A percentile compares a stretch with the other conserved stretches of the same genome.
These are phyloP conservation scores for Taphrina sp. DNA, from an alignment of 1,139 yeast species.

Conservation along the genomic window DNA sequence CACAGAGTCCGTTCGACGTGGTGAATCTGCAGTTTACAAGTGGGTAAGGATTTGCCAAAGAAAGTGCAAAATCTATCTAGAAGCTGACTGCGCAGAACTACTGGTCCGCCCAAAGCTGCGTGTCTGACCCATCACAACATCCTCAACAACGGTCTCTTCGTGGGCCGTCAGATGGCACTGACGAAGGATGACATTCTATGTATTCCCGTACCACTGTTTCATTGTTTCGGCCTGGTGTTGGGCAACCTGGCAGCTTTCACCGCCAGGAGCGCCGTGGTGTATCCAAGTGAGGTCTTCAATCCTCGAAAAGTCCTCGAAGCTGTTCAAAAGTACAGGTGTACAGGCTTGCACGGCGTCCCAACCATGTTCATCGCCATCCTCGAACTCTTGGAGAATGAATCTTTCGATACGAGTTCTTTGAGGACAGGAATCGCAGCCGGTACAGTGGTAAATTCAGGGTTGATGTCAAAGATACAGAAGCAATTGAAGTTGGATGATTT, in stretches of 20 bases:
- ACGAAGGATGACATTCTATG: slow-evolving; percentile 42
- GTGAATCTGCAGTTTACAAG: slow-evolving; percentile 57
- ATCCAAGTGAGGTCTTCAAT: slow-evolving; percentile 43
- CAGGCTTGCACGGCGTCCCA: slow-evolving; percentile 44
- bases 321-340: slow-evolving; percentile 41
- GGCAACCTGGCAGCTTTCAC: slow-evolving; percentile 42
- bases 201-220: slow-evolving; percentile 46
- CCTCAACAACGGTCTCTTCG: slow-evolving; percentile 43
- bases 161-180: slow-evolving; percentile 42
- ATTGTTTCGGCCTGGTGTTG: slow-evolving; percentile 45
- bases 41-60: slow-evolving; percentile 40
- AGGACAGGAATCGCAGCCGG: slow-evolving; percentile 26
- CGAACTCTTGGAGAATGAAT: slow-evolving; percentile 40
- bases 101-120: slow-evolving; percentile 74
- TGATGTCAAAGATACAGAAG: slow-evolving; percentile 3
- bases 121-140: slow-evolving; percentile 55
- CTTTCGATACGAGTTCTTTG: slow-evolving; percentile 37
- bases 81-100: slow-evolving; percentile 49
- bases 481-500: slow-evolving; percentile 40
- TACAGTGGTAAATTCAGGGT: slow-evolving; percentile 4
- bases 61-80: background rate
- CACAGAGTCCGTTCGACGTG: slow-evolving; percentile 41
- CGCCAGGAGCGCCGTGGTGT: slow-evolving; percentile 42
- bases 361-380: slow-evolving; percentile 45
- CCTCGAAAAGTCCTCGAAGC: slow-evolving; percentile 41